These are phyloP conservation scores for Candida stauntonica DNA, from an alignment of 805 yeast species.

Conservation along the genomic window DNA sequence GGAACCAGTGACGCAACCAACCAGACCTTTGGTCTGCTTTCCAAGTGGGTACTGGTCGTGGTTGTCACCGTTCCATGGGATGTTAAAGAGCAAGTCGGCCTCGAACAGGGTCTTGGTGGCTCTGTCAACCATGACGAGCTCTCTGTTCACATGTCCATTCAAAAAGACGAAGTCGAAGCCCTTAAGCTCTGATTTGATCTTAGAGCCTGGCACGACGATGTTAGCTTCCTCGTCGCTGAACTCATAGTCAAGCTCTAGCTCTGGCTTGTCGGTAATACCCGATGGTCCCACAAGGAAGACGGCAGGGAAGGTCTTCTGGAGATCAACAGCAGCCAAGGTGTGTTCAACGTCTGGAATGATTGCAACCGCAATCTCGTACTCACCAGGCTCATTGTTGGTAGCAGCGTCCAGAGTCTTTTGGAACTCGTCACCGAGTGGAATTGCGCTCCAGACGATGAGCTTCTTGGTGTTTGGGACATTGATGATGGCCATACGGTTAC, in stretches of 20 bases:
- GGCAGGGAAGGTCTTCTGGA: conserved; percentile 46
- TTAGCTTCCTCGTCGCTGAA: conserved; percentile 34
- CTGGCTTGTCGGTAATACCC: conserved; percentile 34
- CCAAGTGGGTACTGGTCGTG: conserved; percentile 42
- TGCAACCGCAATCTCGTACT: conserved; percentile 41
- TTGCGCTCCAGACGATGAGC: conserved; percentile 51
- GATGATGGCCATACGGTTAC: conserved; percentile 38
- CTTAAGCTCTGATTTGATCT: conserved; percentile 37
- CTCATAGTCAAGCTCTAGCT: conserved; percentile 36
- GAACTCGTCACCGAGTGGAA: conserved; percentile 49
- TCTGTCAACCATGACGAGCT: conserved; percentile 47
- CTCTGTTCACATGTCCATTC: conserved; percentile 56
- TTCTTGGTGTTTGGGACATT: conserved; percentile 26
- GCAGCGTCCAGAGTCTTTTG: conserved; percentile 35
- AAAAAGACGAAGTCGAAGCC: conserved; percentile 52
- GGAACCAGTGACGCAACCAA: conserved; percentile 34
- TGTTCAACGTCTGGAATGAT: conserved; percentile 64
- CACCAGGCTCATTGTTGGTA: conserved; percentile 31
- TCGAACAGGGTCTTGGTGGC: conserved; percentile 45
- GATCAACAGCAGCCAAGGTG: conserved; percentile 54
- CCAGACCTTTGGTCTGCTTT: conserved; percentile 43
- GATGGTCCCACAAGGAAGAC: conserved; percentile 50
- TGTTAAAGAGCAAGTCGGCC: conserved; percentile 59
- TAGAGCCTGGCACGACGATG: conserved; percentile 28
- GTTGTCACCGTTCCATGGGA: conserved; percentile 47